Base-by-base conservation (phyloP, 2,329 filamentous ascomycete species). In the Beauveria caledonica region DNA sequence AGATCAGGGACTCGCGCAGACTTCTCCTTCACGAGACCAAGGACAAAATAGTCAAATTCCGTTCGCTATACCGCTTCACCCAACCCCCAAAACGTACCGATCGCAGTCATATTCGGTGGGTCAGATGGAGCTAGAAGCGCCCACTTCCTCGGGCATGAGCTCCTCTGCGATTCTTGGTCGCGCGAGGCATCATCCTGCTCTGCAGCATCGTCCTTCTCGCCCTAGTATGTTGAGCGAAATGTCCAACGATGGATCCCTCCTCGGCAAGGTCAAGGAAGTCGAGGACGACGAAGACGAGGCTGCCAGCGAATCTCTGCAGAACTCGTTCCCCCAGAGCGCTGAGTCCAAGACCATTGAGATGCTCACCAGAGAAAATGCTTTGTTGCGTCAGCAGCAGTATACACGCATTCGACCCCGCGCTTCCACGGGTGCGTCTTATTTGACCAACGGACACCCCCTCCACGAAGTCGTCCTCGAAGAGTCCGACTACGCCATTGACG, bases 21-120 rank as follows among this genome's bases (percentile, higher is more conserved):
- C 78, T 0, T 80, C 82, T 40, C 78, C 78, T 51, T 78, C 77
- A 51, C 79, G 78, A 69, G 82, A 82, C 66, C 80, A 72, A 66
- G 80, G 72, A 39, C 77, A 77, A 46, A 86, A 82, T 63, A 73
- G 80, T 66, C 85, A 93, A 64, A 89, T 96, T 58, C 90, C 91
- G 1, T 96, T 96, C 68, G 83, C 89, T 7, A 95, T 96, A 65
- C 92, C 92, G 4, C 79, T 96, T 21, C 90, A 96, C 64, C 92
- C 93, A 1, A 94, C 90, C 0, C 90, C 90, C 1, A 97, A 97
- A 73, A 92, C 90, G 1, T 94, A 96, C 68, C 87, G 94, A 48
- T 99, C 94, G 6, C 91, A 97, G 73, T 97, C 94, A 5, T 97
- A 97, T 73, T 97, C 93, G 0, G 93, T 96, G 52, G 92, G 92